Evolutionary conservation across 768 basidiomycete genomes (phyloP).

Genomic region (Tremella mesenterica): DNA sequence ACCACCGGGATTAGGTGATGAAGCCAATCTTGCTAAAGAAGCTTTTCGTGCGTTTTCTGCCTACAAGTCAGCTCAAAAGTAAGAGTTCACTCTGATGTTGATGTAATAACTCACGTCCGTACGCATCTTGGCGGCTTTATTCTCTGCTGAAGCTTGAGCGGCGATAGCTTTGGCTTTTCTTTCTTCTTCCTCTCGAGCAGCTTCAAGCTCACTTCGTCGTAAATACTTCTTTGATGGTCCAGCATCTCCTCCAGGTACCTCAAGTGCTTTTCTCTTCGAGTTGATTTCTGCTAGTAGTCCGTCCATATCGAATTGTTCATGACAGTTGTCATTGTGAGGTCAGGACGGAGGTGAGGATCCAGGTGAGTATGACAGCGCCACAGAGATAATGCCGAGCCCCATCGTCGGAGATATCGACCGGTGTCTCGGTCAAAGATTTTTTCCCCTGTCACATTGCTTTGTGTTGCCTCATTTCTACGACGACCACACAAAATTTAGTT

Average conservation of each 20-base stretch:
- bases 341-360: background rate
- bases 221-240: constrained; percentile 62
- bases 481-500: too few relatives aligned
- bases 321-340: background rate
- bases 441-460: background rate
- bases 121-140: constrained; percentile 29
- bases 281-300: constrained; percentile 82
- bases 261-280: constrained; percentile 69
- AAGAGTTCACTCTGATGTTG: background rate
- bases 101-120: constrained; percentile 13
- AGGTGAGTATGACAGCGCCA: background rate
- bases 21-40: constrained; percentile 17
- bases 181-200: constrained; percentile 48
- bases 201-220: constrained; percentile 81
- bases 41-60: constrained; percentile 13
- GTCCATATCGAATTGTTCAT: constrained; percentile 62
- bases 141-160: constrained; percentile 36
- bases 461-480: too few relatives aligned
- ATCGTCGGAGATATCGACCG: background rate
- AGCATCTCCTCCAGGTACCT: constrained; percentile 48
- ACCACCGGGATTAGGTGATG: constrained; percentile 32
- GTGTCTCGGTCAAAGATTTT: background rate
- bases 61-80: constrained; percentile 5
- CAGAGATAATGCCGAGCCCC: background rate
- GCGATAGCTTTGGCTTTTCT: constrained; percentile 15